These are phyloP conservation scores for Aegilops longissima DNA, from an alignment of 176 grass and related monocot genomes.

Conservation along the genomic window DNA sequence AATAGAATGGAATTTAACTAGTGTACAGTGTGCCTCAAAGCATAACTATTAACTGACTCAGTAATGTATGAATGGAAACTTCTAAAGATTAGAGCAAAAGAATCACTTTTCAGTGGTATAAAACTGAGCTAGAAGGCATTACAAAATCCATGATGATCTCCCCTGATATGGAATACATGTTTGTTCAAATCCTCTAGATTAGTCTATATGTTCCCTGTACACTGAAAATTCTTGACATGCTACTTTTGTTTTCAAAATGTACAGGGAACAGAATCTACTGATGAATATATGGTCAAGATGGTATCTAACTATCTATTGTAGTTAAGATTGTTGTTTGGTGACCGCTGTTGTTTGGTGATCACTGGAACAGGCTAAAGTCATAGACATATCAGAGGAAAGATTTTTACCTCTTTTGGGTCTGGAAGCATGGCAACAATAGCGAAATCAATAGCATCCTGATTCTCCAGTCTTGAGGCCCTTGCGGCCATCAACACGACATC, in stretches of 20 bases:
- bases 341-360: not conserved
- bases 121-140: not conserved
- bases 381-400: not conserved
- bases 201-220: not conserved
- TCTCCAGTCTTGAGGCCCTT: slow-evolving; percentile 71
- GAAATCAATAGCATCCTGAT: slow-evolving; percentile 84
- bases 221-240: not conserved
- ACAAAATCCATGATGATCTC: not conserved
- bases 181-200: not conserved
- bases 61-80: not conserved
- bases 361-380: not conserved
- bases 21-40: slow-evolving; percentile 17
- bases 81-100: not conserved
- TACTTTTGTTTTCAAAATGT: not conserved
- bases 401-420: slow-evolving; percentile 67
- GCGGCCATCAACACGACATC: slow-evolving; percentile 67
- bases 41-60: not conserved
- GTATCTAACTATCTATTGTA: not conserved
- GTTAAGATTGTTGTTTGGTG: not conserved
- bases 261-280: not conserved
- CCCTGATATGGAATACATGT: not conserved
- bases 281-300: slow-evolving; percentile 1
- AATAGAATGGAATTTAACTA: slow-evolving; percentile 17
- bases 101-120: not conserved
- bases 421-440: slow-evolving; percentile 69